Evolutionary conservation across 2,329 filamentous ascomycete species (phyloP).

Genomic region (Claviceps sorghi): DNA sequence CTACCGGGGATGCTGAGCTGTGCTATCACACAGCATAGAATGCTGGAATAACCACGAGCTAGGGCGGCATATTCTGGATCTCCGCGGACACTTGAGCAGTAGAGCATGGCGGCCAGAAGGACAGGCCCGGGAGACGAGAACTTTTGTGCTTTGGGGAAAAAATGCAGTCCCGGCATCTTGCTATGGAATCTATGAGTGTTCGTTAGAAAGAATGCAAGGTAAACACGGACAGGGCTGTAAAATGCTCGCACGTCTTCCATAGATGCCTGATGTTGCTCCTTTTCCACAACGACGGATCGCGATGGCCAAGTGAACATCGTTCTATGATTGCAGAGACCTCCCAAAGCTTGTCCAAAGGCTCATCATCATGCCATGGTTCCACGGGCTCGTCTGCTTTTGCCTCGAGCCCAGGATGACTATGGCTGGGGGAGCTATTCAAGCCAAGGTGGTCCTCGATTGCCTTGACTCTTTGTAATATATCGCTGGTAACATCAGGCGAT

Average conservation of each 20-base stretch:
- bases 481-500: neutral
- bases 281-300: neutral
- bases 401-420: neutral
- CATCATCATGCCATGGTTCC: slow-evolving; percentile 2
- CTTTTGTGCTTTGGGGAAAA: slow-evolving; percentile 26
- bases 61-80: slow-evolving; percentile 19
- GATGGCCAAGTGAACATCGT: neutral
- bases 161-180: slow-evolving; percentile 29
- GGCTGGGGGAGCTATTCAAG: neutral
- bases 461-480: slow-evolving; percentile 2
- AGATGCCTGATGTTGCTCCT: slow-evolving; percentile 2
- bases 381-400: neutral
- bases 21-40: slow-evolving; percentile 24
- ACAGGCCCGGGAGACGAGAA: slow-evolving; percentile 28
- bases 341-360: slow-evolving; percentile 3
- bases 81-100: slow-evolving; percentile 23
- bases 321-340: slow-evolving; percentile 1
- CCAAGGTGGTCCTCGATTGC: slow-evolving; percentile 3
- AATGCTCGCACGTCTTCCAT: slow-evolving; percentile 3
- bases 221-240: too few species aligned
- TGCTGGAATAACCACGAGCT: slow-evolving; percentile 23
- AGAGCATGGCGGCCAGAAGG: slow-evolving; percentile 28
- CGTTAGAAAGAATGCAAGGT: neutral
- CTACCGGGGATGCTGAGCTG: slow-evolving; percentile 24
- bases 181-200: slow-evolving; percentile 23